Evolutionary conservation across 148 eudicot species (phyloP), one percentile per base, ranked within the genome.

Genomic region (Camellia japonica): DNA sequence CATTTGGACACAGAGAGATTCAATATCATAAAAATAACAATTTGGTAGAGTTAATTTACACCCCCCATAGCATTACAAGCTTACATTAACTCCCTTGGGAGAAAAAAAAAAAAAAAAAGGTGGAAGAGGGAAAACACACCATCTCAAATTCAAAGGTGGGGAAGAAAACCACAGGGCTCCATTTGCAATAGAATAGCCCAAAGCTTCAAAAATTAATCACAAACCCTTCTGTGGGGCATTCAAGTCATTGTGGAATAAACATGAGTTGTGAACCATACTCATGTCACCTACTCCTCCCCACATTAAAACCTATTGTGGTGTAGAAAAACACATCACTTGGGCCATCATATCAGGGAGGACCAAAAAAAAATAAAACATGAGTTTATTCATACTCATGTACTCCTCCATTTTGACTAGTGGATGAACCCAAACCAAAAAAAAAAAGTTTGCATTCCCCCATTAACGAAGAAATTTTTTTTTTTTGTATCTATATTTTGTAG

Each of bases 191-290:
- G 58, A 83, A 30, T 61, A 47, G 71, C 84, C 80, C 13, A 54
- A 76, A 81, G 83, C 87, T 79, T 76, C 84, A 81, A 86, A 86
- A 84, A 82, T 80, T 65, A 74, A 71, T 75, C 79, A 78, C 77
- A 13, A 15, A 61, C 19, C 68, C 20, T 56, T 61, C 65, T 30
- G 49, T 5, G 76, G 84, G 47, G 42, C 10, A 13, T 73, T 74
- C 82, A 80, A 86, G 74, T 71, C 74, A 15, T 16, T 74, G 81
- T 72, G 77, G 73, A 76, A 84, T 86, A 86, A 86, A 78, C 82
- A 77, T n/a, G 83, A 84, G 78, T 44, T 54, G 63, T 4, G 59
- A 54, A 46, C n/a, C 15, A 70, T 46, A 38, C 42, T 20, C 42
- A 49, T 47, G 60, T 69, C 85, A 80, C 74, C 80, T 87, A 83